Evolutionary conservation across 1,284 basidiomycete species (phyloP).

Genomic region (Pisolithus thermaeus): DNA sequence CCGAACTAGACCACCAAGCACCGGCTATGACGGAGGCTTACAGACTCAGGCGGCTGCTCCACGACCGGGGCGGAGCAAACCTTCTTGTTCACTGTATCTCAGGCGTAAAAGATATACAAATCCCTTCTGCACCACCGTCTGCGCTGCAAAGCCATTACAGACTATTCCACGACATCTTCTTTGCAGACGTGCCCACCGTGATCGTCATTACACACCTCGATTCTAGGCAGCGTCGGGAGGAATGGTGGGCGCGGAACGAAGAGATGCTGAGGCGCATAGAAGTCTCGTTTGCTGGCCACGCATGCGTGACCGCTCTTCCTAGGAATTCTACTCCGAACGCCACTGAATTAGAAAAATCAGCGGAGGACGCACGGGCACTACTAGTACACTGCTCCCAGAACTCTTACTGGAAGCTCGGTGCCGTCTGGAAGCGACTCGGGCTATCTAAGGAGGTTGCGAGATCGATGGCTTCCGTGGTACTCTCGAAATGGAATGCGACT

Average conservation of each 20-base stretch:
- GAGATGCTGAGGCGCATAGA: not conserved
- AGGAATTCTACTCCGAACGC: not conserved
- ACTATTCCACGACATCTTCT: conserved; percentile 8
- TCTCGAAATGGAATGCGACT: not conserved
- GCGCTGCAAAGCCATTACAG: conserved; percentile 12
- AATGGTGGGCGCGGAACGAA: conserved; percentile 16
- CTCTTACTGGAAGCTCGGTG: not conserved
- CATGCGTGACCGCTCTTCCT: conserved; percentile 3
- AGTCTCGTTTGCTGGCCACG: conserved; percentile 8
- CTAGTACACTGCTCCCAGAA: not conserved
- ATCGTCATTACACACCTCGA: conserved; percentile 13
- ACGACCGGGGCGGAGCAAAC: conserved; percentile 4
- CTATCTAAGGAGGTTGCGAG: not conserved
- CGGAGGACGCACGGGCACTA: not conserved
- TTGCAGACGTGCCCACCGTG: conserved; percentile 7
- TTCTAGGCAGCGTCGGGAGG: conserved; percentile 6
- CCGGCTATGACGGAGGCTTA: not conserved
- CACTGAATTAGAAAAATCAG: not conserved
- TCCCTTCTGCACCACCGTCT: not conserved
- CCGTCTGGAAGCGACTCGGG: not conserved
- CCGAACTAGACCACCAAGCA: conserved; percentile 12
- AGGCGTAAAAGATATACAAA: conserved; percentile 4
- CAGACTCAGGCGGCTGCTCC: not conserved
- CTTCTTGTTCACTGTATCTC: conserved; percentile 10
- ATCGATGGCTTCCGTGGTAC: not conserved